Base-by-base conservation (phyloP, 306 rosid species). In the Ceratonia siliqua region DNA sequence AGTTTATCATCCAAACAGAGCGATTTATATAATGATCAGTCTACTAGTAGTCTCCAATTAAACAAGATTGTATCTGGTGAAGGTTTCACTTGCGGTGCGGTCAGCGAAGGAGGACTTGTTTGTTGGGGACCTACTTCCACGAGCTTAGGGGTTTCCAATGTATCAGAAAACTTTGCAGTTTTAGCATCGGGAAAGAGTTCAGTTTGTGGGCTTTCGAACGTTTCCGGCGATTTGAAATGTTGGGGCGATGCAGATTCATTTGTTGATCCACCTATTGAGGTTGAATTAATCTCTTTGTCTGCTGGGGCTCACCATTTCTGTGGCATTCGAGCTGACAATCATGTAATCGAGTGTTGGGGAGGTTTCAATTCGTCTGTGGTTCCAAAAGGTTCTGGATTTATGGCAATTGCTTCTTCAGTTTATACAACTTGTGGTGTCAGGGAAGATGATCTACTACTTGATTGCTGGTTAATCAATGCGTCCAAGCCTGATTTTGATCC, bases 281-380 rank as follows among this genome's bases (percentile, higher is more conserved):
- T 79, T 5, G 25, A 52, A 2, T 81, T 86, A 2, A 85, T 83
- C 30, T 80, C 91, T 10, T 43, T 94, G 46, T 82, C 98, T 0
- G 88, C 92, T 0, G 95, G 98, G 21, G 85, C 84, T 22, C 58
- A 21, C 8, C 95, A 92, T 81, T 90, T 83, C 66, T 94, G 98
- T 5, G 98, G 97, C 18, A 81, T 94, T 55, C 75, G 93, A 61
- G 82, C 64, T 64, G 98, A 92, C 69, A 88, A 86, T 42, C 98
- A 94, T 27, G 86, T 84, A 50, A 85, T 90, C 20, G 85, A 87
- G 54, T 94, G 98, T 79, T 94, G 98, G 98, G 98, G 98, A 1
- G 63, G 48, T 46, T 75, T 88, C 68, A 90, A 92, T 74, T 75
- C 93, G 1, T 91, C 97, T 53, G 77, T 79, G 4, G 72, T 87